Percentiles rank a stretch among this genome's conserved stretches.
These are phyloP conservation scores for Camelina sativa DNA, from an alignment of 345 rosid genomes.

Conservation along the genomic window DNA sequence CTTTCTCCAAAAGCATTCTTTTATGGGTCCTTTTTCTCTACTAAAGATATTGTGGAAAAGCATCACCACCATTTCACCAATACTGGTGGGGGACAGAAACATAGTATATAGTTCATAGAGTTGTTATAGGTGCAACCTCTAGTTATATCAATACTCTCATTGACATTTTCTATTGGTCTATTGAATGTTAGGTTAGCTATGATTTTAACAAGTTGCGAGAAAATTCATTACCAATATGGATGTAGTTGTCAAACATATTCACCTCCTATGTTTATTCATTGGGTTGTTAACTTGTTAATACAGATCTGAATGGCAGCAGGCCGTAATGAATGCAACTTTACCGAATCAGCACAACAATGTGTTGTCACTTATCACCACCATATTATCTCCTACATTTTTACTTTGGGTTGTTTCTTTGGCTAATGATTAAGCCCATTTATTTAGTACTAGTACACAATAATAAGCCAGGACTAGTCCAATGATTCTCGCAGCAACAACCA, in stretches of 20 bases:
- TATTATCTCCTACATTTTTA: background rate
- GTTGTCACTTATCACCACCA: slow-evolving; percentile 17
- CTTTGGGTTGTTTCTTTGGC: background rate
- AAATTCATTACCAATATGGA: background rate
- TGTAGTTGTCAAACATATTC: slow-evolving; percentile 19
- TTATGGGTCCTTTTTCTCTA: background rate
- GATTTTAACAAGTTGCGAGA: background rate
- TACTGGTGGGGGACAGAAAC: slow-evolving; percentile 28
- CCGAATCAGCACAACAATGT: background rate
- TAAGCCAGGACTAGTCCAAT: background rate
- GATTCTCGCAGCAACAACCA: background rate
- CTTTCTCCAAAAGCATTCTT: slow-evolving; percentile 25
- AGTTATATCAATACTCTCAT: background rate
- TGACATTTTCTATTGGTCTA: slow-evolving; percentile 16
- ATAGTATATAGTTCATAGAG: background rate
- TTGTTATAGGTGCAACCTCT: slow-evolving; percentile 11
- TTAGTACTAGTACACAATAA: background rate
- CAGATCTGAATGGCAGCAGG: background rate
- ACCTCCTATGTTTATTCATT: slow-evolving; percentile 8
- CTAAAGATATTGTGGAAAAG: slow-evolving; percentile 7
- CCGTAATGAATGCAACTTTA: slow-evolving; percentile 3
- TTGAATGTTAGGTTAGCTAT: background rate
- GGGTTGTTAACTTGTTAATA: background rate
- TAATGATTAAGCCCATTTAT: background rate
- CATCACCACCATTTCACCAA: slow-evolving; percentile 13